Evolutionary conservation across 192 early-diverging fungal species (phyloP).

Genomic region (Coemansia sp.): DNA sequence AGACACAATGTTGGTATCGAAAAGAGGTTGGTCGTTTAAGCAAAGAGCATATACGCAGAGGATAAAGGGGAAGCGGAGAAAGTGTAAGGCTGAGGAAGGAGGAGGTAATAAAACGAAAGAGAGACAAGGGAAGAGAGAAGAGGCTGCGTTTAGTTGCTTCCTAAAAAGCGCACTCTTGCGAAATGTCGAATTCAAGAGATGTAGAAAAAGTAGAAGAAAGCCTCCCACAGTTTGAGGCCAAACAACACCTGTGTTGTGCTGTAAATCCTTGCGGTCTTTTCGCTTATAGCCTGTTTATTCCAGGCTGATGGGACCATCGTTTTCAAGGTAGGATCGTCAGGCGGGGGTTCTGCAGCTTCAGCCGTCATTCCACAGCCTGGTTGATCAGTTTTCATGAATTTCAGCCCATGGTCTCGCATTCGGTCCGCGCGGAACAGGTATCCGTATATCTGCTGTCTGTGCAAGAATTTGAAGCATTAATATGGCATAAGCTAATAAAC

Average conservation of each 20-base stretch:
- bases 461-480: background rate
- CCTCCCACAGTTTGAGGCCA: background rate
- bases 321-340: constrained; percentile 3
- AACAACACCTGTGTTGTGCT: constrained; percentile 9
- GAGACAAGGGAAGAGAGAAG: constrained; percentile 2
- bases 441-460: background rate
- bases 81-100: constrained; percentile 2
- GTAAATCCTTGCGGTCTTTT: constrained; percentile 8
- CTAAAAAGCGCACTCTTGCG: constrained; percentile 1
- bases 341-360: background rate
- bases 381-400: constrained; percentile 1
- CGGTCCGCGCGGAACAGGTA: background rate
- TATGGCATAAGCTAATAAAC: background rate
- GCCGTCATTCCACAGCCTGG: constrained; percentile 2
- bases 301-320: background rate
- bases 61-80: constrained; percentile 1
- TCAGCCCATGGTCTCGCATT: constrained; percentile 2
- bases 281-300: background rate
- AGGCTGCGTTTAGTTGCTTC: background rate
- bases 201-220: constrained; percentile 5
- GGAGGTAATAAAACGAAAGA: background rate
- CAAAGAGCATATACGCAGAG: background rate
- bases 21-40: background rate
- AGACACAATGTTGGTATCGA: too few relatives aligned
- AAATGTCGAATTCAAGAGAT: constrained; percentile 4